phyloP scores from a whole-genome alignment of 805 yeast genomes.

The Sugiyamaella marilandica region DNA sequence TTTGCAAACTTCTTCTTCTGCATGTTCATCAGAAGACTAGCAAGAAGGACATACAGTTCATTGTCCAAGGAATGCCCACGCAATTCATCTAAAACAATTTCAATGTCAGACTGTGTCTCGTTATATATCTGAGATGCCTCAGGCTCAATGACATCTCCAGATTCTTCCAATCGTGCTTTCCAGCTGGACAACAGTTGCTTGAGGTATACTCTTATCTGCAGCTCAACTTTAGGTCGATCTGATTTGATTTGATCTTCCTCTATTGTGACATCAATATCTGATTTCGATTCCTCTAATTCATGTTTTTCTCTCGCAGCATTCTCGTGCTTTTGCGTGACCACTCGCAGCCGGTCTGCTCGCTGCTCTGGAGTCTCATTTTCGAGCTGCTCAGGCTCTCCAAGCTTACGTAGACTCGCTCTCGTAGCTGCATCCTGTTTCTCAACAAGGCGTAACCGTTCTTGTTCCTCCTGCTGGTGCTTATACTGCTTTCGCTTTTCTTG shows the following conservation, averaged over 20 bases:
- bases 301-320: slow-evolving; percentile 20
- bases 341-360: slow-evolving; percentile 20
- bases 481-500: slow-evolving; percentile 34
- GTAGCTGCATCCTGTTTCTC: slow-evolving; percentile 29
- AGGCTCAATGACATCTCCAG: slow-evolving; percentile 23
- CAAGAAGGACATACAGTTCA: slow-evolving; percentile 48
- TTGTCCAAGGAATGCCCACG: slow-evolving; percentile 38
- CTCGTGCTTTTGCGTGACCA: slow-evolving; percentile 15
- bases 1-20: slow-evolving; percentile 47
- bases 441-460: slow-evolving; percentile 32
- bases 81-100: slow-evolving; percentile 51
- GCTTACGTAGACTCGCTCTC: slow-evolving; percentile 22
- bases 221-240: slow-evolving; percentile 31
- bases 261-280: slow-evolving; percentile 28
- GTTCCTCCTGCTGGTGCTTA: slow-evolving; percentile 19
- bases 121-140: slow-evolving; percentile 30
- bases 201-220: slow-evolving; percentile 46
- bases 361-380: slow-evolving; percentile 24
- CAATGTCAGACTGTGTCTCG: slow-evolving; percentile 47
- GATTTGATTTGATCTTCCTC: slow-evolving; percentile 34
- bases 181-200: slow-evolving; percentile 41
- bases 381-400: slow-evolving; percentile 24
- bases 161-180: slow-evolving; percentile 30
- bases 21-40: slow-evolving; percentile 56
- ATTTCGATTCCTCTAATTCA: slow-evolving; percentile 21